Evolutionary conservation across 768 basidiomycete genomes (phyloP).

Genomic region (Pisolithus tinctorius): DNA sequence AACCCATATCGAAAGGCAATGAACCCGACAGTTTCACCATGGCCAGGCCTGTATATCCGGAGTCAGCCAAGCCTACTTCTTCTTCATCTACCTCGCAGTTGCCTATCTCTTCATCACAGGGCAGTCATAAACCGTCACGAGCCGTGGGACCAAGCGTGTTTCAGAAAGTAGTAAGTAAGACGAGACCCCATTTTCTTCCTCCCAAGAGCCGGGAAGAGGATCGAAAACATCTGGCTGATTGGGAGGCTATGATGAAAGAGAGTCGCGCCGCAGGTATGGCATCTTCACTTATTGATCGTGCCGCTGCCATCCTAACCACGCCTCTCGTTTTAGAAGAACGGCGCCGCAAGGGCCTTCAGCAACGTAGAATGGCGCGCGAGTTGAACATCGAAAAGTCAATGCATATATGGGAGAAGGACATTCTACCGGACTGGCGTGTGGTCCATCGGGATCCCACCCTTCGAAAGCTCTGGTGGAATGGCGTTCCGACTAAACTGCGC

Average conservation of each 20-base stretch:
- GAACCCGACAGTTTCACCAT: neutral
- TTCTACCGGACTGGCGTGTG: conserved; percentile 77
- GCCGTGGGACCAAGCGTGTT: conserved; percentile 63
- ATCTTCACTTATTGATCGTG: conserved; percentile 3
- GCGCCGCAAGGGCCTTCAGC: conserved; percentile 53
- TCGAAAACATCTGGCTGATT: conserved; percentile 74
- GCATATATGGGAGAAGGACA: conserved; percentile 68
- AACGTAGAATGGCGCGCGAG: conserved; percentile 58
- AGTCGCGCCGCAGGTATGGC: conserved; percentile 64
- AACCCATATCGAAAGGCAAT: neutral
- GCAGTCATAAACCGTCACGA: conserved; percentile 38
- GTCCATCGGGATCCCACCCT: conserved; percentile 60
- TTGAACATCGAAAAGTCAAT: conserved; percentile 63
- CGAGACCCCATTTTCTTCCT: conserved; percentile 78
- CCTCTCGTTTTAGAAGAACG: conserved; percentile 51
- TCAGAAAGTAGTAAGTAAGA: conserved; percentile 78
- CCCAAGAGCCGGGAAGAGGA: conserved; percentile 77
- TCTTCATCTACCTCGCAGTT: conserved; percentile 24
- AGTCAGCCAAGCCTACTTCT: conserved; percentile 21
- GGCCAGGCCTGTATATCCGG: conserved; percentile 4
- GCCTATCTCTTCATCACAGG: conserved; percentile 6
- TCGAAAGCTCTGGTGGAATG: conserved; percentile 80
- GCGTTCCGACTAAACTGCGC: conserved; percentile 77
- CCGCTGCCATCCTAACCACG: conserved; percentile 1
- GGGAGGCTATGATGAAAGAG: conserved; percentile 83